Evolutionary conservation across 345 rosid genomes (phyloP), one percentile per base, ranked within the genome.

Genomic region (Populus nigra): DNA sequence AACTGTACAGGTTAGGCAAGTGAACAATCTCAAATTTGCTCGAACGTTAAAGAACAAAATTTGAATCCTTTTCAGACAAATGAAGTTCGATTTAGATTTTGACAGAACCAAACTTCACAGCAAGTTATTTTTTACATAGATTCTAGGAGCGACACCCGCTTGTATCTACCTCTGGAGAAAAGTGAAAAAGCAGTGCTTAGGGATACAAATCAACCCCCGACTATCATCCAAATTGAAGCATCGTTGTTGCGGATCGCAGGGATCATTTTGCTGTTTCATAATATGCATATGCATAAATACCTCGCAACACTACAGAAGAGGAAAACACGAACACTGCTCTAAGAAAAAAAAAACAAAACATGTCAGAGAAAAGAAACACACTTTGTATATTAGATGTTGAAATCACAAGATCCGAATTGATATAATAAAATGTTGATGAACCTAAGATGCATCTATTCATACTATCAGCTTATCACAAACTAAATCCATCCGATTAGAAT

Each of bases 401-500:
- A 57, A 57, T 57, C 23, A 57, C 29, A 57, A 8, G 12, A 53
- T 53, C n/a, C 59, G 8, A 53, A 53, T 53, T 53, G 59, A 53
- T 23, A 53, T 1, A 18, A 6, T 20, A 27, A 43, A 29, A 41
- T 1, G 8, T 31, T 18, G 41, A 71, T 39, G 59, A 22, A 31
- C 23, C 29, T 33, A 22, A 53, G 23, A 65, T 41, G 50, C 35
- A 20, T 53, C 20, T 62, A 13, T 50, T 47, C 62, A 68, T 31
- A 74, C 25, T 57, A n/a, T 57, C 63, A 57, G 13, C 10, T 53
- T 38, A 68, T 31, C 55, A 49, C 74, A 49, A 63, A 53, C 75
- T 63, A 35, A 8, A 35, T 33, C 67, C 57, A 73, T 68, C 35
- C 73, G 41, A 50, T 39, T 23, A 50, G 76, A 68, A 53, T 50